Evolutionary conservation across 106 monocot species (phyloP).

Genomic region (Triglochin maritima): DNA sequence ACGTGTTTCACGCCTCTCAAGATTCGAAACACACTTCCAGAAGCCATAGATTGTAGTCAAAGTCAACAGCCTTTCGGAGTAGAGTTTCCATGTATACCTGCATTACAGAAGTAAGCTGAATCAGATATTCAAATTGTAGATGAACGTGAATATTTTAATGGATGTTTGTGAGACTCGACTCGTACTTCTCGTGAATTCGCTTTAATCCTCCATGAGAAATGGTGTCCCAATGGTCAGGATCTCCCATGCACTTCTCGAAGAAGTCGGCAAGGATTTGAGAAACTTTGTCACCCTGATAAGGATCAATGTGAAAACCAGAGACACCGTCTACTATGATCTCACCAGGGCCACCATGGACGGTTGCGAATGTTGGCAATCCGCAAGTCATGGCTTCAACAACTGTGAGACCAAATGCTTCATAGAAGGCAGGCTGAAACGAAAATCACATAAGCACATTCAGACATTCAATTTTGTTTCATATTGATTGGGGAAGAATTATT

Average conservation of each 20-base stretch:
- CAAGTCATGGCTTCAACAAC: slow-evolving; percentile 15
- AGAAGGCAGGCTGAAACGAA: slow-evolving; percentile 6
- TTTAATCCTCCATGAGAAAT: slow-evolving; percentile 5
- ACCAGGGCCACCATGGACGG: slow-evolving; percentile 12
- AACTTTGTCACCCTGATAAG: slow-evolving; percentile 5
- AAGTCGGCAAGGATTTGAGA: slow-evolving; percentile 4
- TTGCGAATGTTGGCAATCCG: slow-evolving; percentile 14
- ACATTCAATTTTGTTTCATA: too few species aligned
- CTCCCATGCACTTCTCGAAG: slow-evolving; percentile 9
- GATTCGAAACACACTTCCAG: slow-evolving; percentile 12
- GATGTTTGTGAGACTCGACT: background rate
- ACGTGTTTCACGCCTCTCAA: slow-evolving; percentile 5
- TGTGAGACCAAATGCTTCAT: slow-evolving; percentile 14
- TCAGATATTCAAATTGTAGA: background rate
- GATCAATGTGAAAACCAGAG: slow-evolving; percentile 15
- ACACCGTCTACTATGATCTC: slow-evolving; percentile 12
- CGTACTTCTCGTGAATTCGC: slow-evolving; percentile 12
- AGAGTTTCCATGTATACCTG: slow-evolving; percentile 17
- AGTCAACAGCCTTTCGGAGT: slow-evolving; percentile 8
- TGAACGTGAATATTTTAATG: background rate
- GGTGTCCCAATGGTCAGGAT: slow-evolving; percentile 3
- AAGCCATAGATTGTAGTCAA: slow-evolving; percentile 7
- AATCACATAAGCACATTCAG: too few species aligned
- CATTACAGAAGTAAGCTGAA: background rate
- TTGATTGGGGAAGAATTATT: too few species aligned